Base-by-base conservation (phyloP, 208 protist species). In the Wallacemonas sp. region DNA sequence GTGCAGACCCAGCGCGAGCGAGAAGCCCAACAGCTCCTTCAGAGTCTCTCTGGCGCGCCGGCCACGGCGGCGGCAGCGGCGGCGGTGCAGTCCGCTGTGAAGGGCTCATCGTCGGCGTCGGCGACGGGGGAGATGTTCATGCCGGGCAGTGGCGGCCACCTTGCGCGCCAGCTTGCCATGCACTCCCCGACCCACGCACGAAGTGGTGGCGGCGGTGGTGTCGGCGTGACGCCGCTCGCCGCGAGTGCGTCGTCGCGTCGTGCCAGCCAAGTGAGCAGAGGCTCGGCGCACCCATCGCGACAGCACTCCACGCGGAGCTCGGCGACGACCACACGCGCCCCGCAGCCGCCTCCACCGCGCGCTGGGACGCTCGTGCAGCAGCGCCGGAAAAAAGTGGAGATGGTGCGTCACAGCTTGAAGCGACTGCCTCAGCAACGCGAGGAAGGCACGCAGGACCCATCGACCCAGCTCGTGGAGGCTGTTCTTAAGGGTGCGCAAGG, bases 341-440 rank as follows among this genome's bases (percentile, higher is more conserved):
- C n/a, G 1, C 41, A 19, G 21, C 32, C 45, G 48, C 34, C 50
- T 19, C 63, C 48, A 50, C 21, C 46, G 22, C 46, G 46, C 8
- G 10, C 46, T 13, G 30, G 50, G 19, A 32, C 60, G 13, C 46
- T 81, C 59, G 66, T 72, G 57, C 27, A 79, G 60, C 70, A 68
- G 5, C 52, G 59, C 26, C 42, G 69, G 34, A 77, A 81, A 52
- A 70, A 71, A 30, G 63, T 73, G 26, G 54, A 32, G 54, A 85
- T 85, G 79, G 78, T 85, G 15, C 54, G 62, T 9, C 72, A 76
- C 59, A 85, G 79, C 37, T 58, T 85, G 19, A 76, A 76, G 10
- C 66, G 69, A 42, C 34, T 76, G 9, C 73, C 78, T 9, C 39
- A 39, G 12, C 58, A 76, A 36, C 12, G 46, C 9, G 17, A 37